Percentiles rank a stretch among this genome's conserved stretches.
phyloP scores from a whole-genome alignment of 306 rosid species.

The Rosa rugosa region DNA sequence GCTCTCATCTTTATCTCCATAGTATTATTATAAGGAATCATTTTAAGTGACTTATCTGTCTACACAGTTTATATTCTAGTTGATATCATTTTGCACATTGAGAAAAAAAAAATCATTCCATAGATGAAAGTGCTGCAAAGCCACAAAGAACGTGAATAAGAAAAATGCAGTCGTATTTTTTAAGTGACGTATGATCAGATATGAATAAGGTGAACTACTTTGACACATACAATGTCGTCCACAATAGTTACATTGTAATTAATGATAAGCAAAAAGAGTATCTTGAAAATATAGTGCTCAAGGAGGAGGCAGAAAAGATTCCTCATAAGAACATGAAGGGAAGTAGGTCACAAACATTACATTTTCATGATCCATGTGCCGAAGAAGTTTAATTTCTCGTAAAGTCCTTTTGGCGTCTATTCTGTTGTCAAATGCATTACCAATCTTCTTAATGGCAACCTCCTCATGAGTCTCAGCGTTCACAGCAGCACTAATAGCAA shows the following conservation, averaged over 20 bases:
- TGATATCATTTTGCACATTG: too few species aligned
- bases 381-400: constrained; percentile 93
- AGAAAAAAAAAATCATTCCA: too few species aligned
- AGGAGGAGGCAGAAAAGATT: neutral
- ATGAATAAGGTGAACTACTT: neutral
- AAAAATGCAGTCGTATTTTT: neutral
- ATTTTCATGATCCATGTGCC: constrained; percentile 92
- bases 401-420: constrained; percentile 92
- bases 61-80: too few species aligned
- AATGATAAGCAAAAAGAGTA: neutral
- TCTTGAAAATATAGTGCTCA: neutral
- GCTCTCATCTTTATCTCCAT: too few species aligned
- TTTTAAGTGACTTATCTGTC: too few species aligned
- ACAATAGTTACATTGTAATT: neutral
- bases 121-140: neutral
- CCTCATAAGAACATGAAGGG: constrained; percentile 16
- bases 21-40: too few species aligned
- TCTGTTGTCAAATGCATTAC: constrained; percentile 96
- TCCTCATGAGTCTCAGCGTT: constrained; percentile 80
- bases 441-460: constrained; percentile 98
- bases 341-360: constrained; percentile 42
- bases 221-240: neutral
- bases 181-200: neutral
- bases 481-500: constrained; percentile 78
- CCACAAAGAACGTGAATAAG: neutral